A percentile compares a stretch with the other conserved stretches of the same genome.
Conservation (phyloP, 2,329 filamentous ascomycete genomes). For the Aspergillus chevalieri region DNA sequence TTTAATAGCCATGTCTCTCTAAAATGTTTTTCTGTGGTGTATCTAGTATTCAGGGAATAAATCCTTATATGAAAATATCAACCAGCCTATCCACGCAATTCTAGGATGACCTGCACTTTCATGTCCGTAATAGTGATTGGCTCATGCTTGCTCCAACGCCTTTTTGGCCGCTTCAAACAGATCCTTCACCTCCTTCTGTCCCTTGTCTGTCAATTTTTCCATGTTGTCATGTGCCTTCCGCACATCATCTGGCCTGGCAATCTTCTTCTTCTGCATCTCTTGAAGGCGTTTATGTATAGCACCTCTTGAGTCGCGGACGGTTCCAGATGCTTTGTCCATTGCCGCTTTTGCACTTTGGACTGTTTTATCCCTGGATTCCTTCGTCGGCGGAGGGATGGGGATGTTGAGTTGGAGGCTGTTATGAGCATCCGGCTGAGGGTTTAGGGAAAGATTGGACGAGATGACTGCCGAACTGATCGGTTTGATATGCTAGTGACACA, state of each 20-base stretch:
- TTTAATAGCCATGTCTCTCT: no score
- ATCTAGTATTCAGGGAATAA: no score
- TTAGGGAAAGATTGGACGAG: conserved; percentile 38
- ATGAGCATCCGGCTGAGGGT: conserved; percentile 37
- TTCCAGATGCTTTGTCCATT: conserved; percentile 37
- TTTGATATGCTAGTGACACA: conserved; percentile 37
- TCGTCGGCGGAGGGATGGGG: conserved; percentile 41
- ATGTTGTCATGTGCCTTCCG: conserved; percentile 43
- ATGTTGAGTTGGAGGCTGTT: conserved; percentile 42
- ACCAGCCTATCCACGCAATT: no score
- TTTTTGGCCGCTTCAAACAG: conserved; percentile 39
- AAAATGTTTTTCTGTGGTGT: no score
- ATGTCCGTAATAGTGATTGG: not conserved
- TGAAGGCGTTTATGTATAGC: conserved; percentile 41
- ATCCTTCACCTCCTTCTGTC: conserved; percentile 42
- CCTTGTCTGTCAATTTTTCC: conserved; percentile 43
- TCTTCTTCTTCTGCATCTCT: conserved; percentile 39
- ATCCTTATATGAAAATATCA: no score
- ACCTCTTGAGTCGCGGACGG: conserved; percentile 38
- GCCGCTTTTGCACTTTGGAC: conserved; percentile 35
- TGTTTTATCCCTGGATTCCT: conserved; percentile 40
- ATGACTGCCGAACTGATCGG: conserved; percentile 38
- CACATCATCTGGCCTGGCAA: conserved; percentile 40
- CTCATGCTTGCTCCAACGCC: conserved; percentile 29
- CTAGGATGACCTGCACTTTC: no score